Percentiles rank a stretch among this genome's conserved stretches.
These are phyloP conservation scores for Hypoxylon sp. DNA, from an alignment of 2,329 filamentous ascomycete species.

Conservation along the genomic window DNA sequence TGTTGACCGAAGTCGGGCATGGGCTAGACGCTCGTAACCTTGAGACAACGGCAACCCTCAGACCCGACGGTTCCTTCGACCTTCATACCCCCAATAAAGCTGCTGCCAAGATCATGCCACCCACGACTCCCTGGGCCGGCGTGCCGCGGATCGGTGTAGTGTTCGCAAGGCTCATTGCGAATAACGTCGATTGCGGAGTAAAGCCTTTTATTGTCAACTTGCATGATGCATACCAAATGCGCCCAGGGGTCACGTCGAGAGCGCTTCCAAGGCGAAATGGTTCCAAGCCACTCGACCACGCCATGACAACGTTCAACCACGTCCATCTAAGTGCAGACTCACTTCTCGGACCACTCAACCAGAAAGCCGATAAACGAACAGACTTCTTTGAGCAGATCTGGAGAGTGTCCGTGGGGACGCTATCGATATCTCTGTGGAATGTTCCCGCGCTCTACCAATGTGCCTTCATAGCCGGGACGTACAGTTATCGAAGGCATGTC, in stretches of 20 bases:
- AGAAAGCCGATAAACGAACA: not conserved
- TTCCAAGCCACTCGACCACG: no score
- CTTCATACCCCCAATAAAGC: not conserved
- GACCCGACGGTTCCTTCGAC: not conserved
- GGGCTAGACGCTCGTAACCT: not conserved
- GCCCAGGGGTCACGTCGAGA: not conserved
- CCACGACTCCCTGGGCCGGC: not conserved
- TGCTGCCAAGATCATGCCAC: not conserved
- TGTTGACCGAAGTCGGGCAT: not conserved
- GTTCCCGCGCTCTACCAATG: not conserved
- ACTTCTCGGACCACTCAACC: not conserved
- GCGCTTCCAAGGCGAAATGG: not conserved
- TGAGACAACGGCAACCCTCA: not conserved
- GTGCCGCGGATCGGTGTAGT: not conserved
- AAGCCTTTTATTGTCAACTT: not conserved
- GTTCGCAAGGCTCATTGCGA: not conserved
- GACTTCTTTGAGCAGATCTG: not conserved
- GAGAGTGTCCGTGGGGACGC: not conserved
- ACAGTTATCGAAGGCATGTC: not conserved
- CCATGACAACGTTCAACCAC: no score
- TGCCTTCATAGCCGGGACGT: not conserved
- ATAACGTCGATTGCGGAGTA: not conserved
- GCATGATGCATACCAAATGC: not conserved
- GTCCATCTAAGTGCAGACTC: no score
- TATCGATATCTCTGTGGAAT: conserved; percentile 1